Conservation (phyloP, 805 yeast genomes). For the Yamadazyma tumulicola region DNA sequence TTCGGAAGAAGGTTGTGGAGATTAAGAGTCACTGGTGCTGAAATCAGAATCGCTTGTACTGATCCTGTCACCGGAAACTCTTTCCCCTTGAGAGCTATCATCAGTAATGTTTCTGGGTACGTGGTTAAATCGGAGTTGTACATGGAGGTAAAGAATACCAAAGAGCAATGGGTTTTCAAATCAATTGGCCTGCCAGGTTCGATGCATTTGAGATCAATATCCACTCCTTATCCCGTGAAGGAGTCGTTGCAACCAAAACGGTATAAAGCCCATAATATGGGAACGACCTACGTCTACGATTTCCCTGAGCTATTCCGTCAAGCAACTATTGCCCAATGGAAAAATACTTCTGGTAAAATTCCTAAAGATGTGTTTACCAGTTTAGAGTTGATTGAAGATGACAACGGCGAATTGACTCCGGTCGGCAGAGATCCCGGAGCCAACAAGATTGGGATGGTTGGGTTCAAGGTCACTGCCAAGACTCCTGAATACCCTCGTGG, state of each 20-base stretch:
- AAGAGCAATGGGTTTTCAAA: slow-evolving; percentile 97
- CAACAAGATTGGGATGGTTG: slow-evolving; percentile 95
- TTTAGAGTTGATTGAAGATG: slow-evolving; percentile 84
- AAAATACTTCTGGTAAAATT: slow-evolving; percentile 51
- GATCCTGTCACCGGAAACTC: slow-evolving; percentile 85
- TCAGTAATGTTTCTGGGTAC: slow-evolving; percentile 94
- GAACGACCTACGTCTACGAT: slow-evolving; percentile 96
- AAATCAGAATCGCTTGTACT: slow-evolving; percentile 91
- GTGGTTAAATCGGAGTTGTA: slow-evolving; percentile 94
- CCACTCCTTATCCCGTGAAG: slow-evolving; percentile 95
- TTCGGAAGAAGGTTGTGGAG: slow-evolving; percentile 97
- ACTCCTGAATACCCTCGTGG: slow-evolving; percentile 98
- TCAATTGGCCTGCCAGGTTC: slow-evolving; percentile 93
- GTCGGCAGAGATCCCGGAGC: slow-evolving; percentile 96
- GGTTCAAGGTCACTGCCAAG: slow-evolving; percentile 83
- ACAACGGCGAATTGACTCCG: slow-evolving; percentile 71
- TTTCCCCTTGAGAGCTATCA: slow-evolving; percentile 94
- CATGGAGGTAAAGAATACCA: slow-evolving; percentile 87
- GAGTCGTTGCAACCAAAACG: slow-evolving; percentile 98
- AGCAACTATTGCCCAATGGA: slow-evolving; percentile 85
- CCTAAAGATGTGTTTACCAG: slow-evolving; percentile 78
- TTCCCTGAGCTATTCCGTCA: slow-evolving; percentile 98
- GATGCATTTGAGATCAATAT: slow-evolving; percentile 94
- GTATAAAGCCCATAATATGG: slow-evolving; percentile 97
- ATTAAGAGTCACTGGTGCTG: slow-evolving; percentile 95